These are phyloP conservation scores for Tricholoma sp. DNA, from an alignment of 768 basidiomycete species.

Conservation along the genomic window DNA sequence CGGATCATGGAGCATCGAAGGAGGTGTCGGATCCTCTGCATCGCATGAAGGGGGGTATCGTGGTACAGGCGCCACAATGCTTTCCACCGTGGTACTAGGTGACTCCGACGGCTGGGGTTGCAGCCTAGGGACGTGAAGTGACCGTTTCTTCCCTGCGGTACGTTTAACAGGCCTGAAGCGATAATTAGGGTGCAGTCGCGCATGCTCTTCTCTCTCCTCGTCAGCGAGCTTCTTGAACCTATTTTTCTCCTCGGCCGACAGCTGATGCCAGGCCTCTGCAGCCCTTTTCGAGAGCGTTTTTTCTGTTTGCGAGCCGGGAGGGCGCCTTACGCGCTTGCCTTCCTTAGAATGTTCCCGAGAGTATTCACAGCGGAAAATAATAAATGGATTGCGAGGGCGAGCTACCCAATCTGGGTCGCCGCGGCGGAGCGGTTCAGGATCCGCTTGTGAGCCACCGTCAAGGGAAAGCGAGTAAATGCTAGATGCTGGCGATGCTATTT, in stretches of 20 bases:
- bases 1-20: constrained; percentile 1
- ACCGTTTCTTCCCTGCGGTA: constrained; percentile 20
- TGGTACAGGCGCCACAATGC: constrained; percentile 2
- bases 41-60: constrained; percentile 5
- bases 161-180: constrained; percentile 54
- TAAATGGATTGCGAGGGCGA: constrained; percentile 67
- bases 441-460: constrained; percentile 13
- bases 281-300: constrained; percentile 74
- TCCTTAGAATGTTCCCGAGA: constrained; percentile 39
- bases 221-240: constrained; percentile 51
- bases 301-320: constrained; percentile 32
- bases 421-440: constrained; percentile 28
- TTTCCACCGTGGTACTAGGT: background rate
- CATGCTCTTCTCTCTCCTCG: constrained; percentile 52
- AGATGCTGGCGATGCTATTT: constrained; percentile 15
- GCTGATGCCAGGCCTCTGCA: constrained; percentile 66
- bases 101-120: constrained; percentile 7
- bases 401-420: constrained; percentile 57
- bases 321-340: constrained; percentile 28
- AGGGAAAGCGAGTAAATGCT: constrained; percentile 20
- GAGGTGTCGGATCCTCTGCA: background rate
- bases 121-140: constrained; percentile 16
- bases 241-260: constrained; percentile 42
- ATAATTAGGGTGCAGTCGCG: constrained; percentile 55
- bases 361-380: constrained; percentile 69